Percentiles rank a stretch among this genome's conserved stretches.
Conservation (phyloP, 2,329 filamentous ascomycete genomes). For the Colletotrichum camelliae region DNA sequence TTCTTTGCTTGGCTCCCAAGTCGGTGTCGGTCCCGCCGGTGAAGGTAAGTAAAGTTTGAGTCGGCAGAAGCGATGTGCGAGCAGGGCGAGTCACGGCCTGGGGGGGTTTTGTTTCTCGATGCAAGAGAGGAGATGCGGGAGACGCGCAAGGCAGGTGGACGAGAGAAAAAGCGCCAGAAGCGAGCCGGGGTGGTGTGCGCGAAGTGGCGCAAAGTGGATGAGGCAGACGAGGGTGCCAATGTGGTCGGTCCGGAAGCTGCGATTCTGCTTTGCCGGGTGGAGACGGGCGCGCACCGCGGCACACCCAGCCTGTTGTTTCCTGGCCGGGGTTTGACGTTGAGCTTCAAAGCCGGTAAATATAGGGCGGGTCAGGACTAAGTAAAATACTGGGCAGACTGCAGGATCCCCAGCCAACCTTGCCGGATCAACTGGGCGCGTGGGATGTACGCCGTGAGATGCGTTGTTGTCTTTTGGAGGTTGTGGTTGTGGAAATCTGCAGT, state of each 20-base stretch:
- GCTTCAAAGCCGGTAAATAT: neutral
- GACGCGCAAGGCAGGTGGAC: neutral
- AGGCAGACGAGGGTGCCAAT: conserved; percentile 2
- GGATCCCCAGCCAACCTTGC: neutral
- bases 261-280: conserved; percentile 18
- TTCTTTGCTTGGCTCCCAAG: neutral
- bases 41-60: neutral
- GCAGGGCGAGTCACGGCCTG: neutral
- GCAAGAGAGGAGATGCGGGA: conserved; percentile 1
- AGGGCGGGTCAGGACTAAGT: neutral
- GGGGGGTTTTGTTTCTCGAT: neutral
- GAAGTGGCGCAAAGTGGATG: conserved; percentile 15
- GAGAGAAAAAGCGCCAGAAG: conserved; percentile 10
- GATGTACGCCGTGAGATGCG: neutral
- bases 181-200: conserved; percentile 4
- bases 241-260: conserved; percentile 7
- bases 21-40: neutral
- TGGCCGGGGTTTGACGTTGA: neutral
- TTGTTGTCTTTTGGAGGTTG: neutral
- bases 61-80: neutral
- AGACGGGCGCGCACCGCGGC: conserved; percentile 3
- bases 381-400: neutral
- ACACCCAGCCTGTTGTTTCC: conserved; percentile 2
- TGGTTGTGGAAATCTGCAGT: neutral
- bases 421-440: neutral